phyloP scores from a whole-genome alignment of 768 basidiomycete species.

The Tulasnella sp. region DNA sequence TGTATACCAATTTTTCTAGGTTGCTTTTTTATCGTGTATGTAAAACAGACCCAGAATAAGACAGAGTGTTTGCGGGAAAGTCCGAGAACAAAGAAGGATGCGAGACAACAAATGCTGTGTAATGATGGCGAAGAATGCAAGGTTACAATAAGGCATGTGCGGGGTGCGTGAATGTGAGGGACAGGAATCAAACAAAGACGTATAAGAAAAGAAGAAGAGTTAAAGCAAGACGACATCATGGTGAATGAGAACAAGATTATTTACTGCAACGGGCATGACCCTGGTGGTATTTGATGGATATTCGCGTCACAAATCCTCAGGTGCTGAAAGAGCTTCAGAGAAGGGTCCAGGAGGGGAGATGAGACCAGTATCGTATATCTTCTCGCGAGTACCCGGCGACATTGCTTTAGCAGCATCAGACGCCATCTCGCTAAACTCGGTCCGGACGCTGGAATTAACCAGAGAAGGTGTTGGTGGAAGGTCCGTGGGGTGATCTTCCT shows the following conservation, averaged over 20 bases:
- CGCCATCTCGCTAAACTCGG: slow-evolving; percentile 1
- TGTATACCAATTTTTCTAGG: not conserved
- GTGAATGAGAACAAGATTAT: not conserved
- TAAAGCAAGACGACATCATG: not conserved
- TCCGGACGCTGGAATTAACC: not conserved
- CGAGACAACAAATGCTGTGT: slow-evolving; percentile 3
- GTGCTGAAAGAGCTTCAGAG: not conserved
- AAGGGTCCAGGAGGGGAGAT: slow-evolving; percentile 8
- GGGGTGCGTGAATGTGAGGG: not conserved
- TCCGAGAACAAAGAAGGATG: slow-evolving; percentile 6
- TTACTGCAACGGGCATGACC: not conserved
- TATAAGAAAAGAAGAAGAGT: not conserved
- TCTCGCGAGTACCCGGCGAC: not conserved
- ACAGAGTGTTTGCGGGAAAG: not conserved
- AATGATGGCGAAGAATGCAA: slow-evolving; percentile 5
- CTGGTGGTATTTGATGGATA: not conserved
- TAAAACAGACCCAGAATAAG: slow-evolving; percentile 1
- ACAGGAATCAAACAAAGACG: not conserved
- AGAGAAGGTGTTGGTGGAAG: slow-evolving; percentile 13
- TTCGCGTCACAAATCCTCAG: not conserved
- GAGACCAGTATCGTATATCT: slow-evolving; percentile 8
- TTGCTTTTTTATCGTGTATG: slow-evolving; percentile 4
- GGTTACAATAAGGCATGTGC: not conserved
- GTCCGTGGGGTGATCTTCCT: not conserved
- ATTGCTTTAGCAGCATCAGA: not conserved